A percentile compares a stretch with the other conserved stretches of the same genome.
These are phyloP conservation scores for Melanopsichium pennsylvanicum DNA, from an alignment of 1,284 basidiomycete genomes.

Conservation along the genomic window DNA sequence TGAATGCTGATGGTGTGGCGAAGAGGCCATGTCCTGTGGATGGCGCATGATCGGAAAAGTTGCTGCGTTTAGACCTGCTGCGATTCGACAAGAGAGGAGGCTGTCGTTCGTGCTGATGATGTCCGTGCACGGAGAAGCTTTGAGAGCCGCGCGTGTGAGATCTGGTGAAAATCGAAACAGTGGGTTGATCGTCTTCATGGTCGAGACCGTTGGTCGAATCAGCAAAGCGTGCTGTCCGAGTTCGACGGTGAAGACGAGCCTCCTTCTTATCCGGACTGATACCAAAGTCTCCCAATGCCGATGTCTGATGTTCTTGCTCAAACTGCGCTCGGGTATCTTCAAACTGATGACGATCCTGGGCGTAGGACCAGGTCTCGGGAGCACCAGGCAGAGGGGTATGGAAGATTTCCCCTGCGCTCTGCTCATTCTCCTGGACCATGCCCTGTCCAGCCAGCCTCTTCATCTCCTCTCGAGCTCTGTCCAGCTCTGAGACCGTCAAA, in stretches of 20 bases:
- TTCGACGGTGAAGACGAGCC: slow-evolving; percentile 24
- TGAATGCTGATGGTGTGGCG: slow-evolving; percentile 18
- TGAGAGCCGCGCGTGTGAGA: slow-evolving; percentile 16
- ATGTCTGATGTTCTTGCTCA: neutral
- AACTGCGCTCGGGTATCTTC: neutral
- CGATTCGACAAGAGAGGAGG: slow-evolving; percentile 2
- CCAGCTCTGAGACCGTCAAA: slow-evolving; percentile 24
- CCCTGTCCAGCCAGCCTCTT: slow-evolving; percentile 33
- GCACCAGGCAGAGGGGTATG: slow-evolving; percentile 32
- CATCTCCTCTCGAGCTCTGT: slow-evolving; percentile 31
- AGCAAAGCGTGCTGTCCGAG: slow-evolving; percentile 39
- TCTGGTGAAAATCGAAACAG: slow-evolving; percentile 38
- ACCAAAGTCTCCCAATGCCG: slow-evolving; percentile 27
- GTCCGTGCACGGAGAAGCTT: slow-evolving; percentile 18
- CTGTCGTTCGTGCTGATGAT: slow-evolving; percentile 10
- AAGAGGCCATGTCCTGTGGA: slow-evolving; percentile 8
- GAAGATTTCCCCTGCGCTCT: slow-evolving; percentile 16
- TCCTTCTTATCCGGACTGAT: slow-evolving; percentile 36
- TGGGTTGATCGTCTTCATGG: slow-evolving; percentile 8
- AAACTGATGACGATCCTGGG: slow-evolving; percentile 1
- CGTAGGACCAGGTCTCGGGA: slow-evolving; percentile 12
- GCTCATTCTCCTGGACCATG: slow-evolving; percentile 7
- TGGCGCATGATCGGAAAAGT: neutral
- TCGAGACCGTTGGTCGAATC: slow-evolving; percentile 14
- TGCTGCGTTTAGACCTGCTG: slow-evolving; percentile 11